phyloP scores from a whole-genome alignment of 1,284 basidiomycete species.

The Kalmanozyma brasiliensis region DNA sequence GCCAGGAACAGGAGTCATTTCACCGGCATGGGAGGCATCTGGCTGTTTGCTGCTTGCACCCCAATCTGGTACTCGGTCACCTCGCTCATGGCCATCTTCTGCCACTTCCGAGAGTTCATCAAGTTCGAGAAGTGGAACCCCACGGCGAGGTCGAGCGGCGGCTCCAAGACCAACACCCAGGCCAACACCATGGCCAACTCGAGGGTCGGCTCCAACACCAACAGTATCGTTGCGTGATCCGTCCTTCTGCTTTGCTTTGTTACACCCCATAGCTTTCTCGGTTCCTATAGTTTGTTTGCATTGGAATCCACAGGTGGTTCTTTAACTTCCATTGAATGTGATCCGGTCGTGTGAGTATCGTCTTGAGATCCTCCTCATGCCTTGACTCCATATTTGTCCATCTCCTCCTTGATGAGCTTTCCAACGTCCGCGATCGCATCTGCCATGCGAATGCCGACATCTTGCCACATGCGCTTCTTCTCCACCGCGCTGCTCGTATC shows the following conservation, averaged over 20 bases:
- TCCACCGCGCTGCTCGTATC: slow-evolving; percentile 34
- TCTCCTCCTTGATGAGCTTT: slow-evolving; percentile 34
- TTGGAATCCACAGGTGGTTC: not conserved
- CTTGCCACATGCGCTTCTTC: slow-evolving; percentile 46
- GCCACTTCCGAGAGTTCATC: slow-evolving; percentile 58
- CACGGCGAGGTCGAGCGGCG: slow-evolving; percentile 34
- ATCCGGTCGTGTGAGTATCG: not conserved
- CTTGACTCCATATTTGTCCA: slow-evolving; percentile 14
- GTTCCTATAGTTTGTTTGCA: not conserved
- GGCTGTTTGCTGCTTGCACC: slow-evolving; percentile 44
- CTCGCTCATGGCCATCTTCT: slow-evolving; percentile 54
- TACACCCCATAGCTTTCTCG: too few relatives aligned
- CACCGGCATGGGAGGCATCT: slow-evolving; percentile 43
- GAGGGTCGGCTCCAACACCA: slow-evolving; percentile 19
- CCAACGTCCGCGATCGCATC: slow-evolving; percentile 49
- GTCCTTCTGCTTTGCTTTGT: not conserved
- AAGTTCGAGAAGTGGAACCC: slow-evolving; percentile 59
- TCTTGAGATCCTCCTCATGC: too few relatives aligned
- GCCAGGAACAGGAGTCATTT: slow-evolving; percentile 52
- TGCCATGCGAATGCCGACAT: slow-evolving; percentile 43
- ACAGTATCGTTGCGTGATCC: slow-evolving; percentile 13
- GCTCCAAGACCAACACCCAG: slow-evolving; percentile 28
- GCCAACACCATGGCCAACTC: slow-evolving; percentile 10
- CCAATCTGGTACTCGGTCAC: slow-evolving; percentile 55
- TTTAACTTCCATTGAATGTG: not conserved